A percentile compares a stretch with the other conserved stretches of the same genome.
Evolutionary conservation across 179 eudicot species (phyloP).

Genomic region (Patellifolia procumbens): DNA sequence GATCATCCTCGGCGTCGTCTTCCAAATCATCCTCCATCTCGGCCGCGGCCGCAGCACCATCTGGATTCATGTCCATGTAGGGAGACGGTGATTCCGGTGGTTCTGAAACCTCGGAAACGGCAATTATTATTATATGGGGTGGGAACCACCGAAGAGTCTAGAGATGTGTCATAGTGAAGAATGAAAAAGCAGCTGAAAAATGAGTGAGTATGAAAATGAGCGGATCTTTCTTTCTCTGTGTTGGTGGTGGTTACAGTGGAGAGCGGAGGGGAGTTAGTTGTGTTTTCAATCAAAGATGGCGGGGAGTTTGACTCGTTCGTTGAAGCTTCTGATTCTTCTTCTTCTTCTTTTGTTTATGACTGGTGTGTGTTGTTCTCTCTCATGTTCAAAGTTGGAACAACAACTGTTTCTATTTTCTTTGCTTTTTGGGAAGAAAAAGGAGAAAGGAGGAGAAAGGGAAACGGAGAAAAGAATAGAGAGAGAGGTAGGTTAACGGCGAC

Average conservation of each 20-base stretch:
- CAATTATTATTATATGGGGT: conserved; percentile 89
- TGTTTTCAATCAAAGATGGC: conserved; percentile 44
- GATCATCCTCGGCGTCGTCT: conserved; percentile 69
- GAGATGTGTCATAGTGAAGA: conserved; percentile 90
- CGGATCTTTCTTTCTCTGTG: background rate
- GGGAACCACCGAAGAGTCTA: conserved; percentile 97
- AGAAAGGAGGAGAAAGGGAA: background rate
- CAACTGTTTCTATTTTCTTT: background rate
- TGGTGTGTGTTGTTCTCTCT: background rate
- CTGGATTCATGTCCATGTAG: conserved; percentile 55
- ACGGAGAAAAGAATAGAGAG: background rate
- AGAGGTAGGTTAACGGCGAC: conserved; percentile 35
- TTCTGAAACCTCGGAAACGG: conserved; percentile 99
- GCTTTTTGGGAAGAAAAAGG: background rate
- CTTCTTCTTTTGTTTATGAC: background rate
- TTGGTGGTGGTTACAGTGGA: background rate
- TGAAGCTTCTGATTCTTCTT: background rate
- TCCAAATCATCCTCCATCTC: conserved; percentile 56
- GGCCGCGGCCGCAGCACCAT: conserved; percentile 35
- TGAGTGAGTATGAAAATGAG: background rate
- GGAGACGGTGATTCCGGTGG: conserved; percentile 99
- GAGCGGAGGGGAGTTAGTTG: conserved; percentile 6
- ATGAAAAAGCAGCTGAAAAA: too few relatives aligned
- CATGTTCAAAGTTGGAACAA: background rate
- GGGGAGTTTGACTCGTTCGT: conserved; percentile 45